Evolutionary conservation across 2,329 filamentous ascomycete species (phyloP).

Genomic region (Colletotrichum liaoningense): DNA sequence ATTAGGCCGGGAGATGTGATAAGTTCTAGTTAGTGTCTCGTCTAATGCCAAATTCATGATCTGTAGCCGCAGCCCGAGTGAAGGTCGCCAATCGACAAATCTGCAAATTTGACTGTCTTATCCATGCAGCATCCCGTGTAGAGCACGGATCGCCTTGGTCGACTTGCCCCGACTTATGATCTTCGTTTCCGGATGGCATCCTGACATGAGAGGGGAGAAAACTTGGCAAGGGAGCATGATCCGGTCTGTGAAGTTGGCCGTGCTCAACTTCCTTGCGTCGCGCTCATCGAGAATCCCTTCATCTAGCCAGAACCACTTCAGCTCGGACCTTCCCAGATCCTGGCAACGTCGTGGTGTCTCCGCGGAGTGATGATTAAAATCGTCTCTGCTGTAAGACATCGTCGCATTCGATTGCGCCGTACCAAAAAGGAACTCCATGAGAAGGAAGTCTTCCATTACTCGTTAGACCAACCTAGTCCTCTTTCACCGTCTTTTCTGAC

Average conservation of each 20-base stretch:
- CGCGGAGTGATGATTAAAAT: background rate
- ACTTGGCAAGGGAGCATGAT: background rate
- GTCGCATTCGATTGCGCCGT: background rate
- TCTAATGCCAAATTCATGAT: background rate
- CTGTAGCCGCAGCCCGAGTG: background rate
- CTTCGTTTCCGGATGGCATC: background rate
- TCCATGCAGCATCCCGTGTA: background rate
- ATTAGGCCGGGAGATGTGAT: background rate
- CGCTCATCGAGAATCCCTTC: constrained; percentile 1
- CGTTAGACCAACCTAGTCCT: background rate
- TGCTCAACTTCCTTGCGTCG: constrained; percentile 1
- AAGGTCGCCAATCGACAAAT: background rate
- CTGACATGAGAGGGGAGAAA: background rate
- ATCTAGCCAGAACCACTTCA: constrained; percentile 10
- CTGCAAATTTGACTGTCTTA: background rate
- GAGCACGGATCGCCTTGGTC: background rate
- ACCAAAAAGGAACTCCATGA: background rate
- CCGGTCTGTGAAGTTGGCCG: background rate
- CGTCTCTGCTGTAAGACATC: background rate
- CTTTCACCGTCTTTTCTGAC: background rate
- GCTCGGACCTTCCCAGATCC: constrained; percentile 8
- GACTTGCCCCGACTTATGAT: background rate
- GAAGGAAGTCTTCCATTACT: background rate
- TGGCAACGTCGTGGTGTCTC: background rate
- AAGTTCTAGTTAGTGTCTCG: background rate